Evolutionary conservation across 1,139 yeast species (phyloP), one percentile per base, ranked within the genome.

Genomic region (Candida smagusa): DNA sequence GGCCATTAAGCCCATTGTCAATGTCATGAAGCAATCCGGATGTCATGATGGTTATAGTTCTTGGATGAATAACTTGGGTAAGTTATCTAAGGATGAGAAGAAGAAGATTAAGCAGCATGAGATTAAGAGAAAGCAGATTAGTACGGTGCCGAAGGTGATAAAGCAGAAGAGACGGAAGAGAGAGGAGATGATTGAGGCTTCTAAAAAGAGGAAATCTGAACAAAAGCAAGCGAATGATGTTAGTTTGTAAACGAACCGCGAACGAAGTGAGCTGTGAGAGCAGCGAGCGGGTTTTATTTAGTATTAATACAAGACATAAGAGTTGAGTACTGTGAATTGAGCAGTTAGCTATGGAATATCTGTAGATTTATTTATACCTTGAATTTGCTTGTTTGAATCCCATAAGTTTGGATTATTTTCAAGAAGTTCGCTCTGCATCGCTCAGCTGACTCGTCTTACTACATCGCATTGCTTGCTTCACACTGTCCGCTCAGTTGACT

Each of bases 1-100:
- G 39, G 79, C 87, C 2, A 74, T 92, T 34, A 86, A 85, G 58
- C 87, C 95, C 8, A 86, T 92, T 27, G 77, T 90, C 30, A 92
- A 90, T 56, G 97, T 92, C 11, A 92, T 92, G 96, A 84, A 85
- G 52, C 96, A 89, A 58, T 84, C 95, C 48, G 96, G 96, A 2
- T 76, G 86, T 43, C 74, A 75, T 29, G 72, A 71, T 16, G 80
- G 79, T 3, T 71, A 77, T 42, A 81, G 88, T 33, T 79, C 68
- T 25, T 92, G 98, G 98, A 80, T 94, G 86, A 77, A 80, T 36
- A 73, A 77, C 40, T 63, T 87, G 61, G 72, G 82, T n/a, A 86
- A 86, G 56, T 66, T 89, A 46, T 67, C 79, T 8, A 79, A 79
- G 53, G 75, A 72, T 38, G 84, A 85, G 36, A 87, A 85, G 70